Evolutionary conservation across 768 basidiomycete genomes (phyloP), one percentile per base, ranked within the genome.

Genomic region (Termitomyces heimii): DNA sequence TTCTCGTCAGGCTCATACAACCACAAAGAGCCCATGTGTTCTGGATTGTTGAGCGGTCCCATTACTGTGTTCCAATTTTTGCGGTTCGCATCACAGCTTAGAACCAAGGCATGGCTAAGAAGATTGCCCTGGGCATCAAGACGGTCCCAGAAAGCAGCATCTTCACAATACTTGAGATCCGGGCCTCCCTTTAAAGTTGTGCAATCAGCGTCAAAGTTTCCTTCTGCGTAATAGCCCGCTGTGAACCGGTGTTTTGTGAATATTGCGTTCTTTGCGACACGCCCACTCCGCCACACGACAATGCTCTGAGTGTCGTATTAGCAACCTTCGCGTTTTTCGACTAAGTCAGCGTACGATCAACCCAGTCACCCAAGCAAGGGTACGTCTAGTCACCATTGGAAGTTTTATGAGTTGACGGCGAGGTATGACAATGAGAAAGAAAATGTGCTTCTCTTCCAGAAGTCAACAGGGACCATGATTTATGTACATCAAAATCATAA

Each of bases 41-140:
- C 63, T 1, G 88, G 85, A 62, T 88, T 70, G 0, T 60, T 67
- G 49, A 91, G 65, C 6, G 89, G 88, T 0, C 89, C 89, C 83
- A 87, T 83, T 46, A 82, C 88, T 7, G 88, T 89, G 65, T 91
- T 91, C 89, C 89, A 91, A 28, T 75, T 67, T 59, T 77, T 77
- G 14, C 85, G 77, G 51, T 68, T 73, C 2, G 80, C 73, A 64
- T 87, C 85, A 60, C 85, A 87, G 62, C 70, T 77, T 37, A 77
- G 65, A 57, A 69, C 75, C 7, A 88, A 68, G 28, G 74, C 70
- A 53, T 81, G 79, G 54, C 78, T 66, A n/a, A 69, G 60, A 29
- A 78, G 65, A 5, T 67, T 65, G 24, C 75, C 79, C 6, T 66
- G 46, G 4, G 59, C 61, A 59, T 79, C 77, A 50, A 70, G 70